phyloP scores from a whole-genome alignment of 371 early-diverging fungal species.

The Sporodiniella umbellata region DNA sequence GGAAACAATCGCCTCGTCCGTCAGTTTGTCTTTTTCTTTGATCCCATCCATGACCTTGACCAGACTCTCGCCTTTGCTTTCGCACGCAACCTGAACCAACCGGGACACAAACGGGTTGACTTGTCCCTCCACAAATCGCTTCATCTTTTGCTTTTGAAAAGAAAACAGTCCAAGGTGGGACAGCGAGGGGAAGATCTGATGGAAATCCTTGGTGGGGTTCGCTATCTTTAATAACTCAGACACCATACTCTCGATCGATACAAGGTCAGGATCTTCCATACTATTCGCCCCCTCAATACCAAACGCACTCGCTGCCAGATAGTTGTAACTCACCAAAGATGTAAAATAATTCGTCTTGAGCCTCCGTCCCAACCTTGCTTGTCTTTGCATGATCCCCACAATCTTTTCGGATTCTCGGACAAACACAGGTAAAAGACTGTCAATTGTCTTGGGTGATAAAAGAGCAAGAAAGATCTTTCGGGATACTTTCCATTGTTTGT shows the following conservation, averaged over 20 bases:
- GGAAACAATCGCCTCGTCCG: too few relatives aligned
- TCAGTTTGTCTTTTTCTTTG: too few relatives aligned
- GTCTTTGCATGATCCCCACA: slow-evolving; percentile 1
- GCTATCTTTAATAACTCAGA: background rate
- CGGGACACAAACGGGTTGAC: background rate
- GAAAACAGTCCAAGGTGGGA: slow-evolving; percentile 9
- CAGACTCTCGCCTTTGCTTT: slow-evolving; percentile 5
- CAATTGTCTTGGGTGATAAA: slow-evolving; percentile 3
- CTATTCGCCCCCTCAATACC: slow-evolving; percentile 1
- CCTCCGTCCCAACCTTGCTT: background rate
- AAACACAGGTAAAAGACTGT: background rate
- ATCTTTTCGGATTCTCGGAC: slow-evolving; percentile 2
- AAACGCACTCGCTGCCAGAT: slow-evolving; percentile 1
- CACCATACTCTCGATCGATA: background rate
- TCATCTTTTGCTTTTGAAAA: slow-evolving; percentile 1
- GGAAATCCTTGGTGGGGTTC: background rate
- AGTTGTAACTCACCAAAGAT: slow-evolving; percentile 2
- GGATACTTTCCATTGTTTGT: slow-evolving; percentile 10
- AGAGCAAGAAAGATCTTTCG: slow-evolving; percentile 4
- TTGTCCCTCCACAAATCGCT: background rate
- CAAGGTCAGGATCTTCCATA: slow-evolving; percentile 2
- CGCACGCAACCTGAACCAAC: background rate
- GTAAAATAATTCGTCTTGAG: slow-evolving; percentile 6
- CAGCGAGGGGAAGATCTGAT: slow-evolving; percentile 3
- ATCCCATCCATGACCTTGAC: slow-evolving; percentile 9